Base-by-base conservation (phyloP, 768 basidiomycete species). In the Serpula lacrymans region DNA sequence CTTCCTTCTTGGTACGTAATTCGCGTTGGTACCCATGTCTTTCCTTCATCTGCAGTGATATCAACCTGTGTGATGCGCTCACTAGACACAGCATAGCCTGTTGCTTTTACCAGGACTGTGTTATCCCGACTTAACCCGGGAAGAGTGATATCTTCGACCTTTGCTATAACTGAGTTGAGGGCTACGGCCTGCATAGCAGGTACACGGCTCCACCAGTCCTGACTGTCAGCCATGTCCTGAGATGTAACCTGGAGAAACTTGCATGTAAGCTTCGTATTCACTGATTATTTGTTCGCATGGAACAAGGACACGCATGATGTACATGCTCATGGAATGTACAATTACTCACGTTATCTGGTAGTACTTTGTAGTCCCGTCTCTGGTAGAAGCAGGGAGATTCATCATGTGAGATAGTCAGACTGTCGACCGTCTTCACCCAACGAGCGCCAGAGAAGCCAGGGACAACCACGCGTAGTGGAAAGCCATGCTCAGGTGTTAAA, bases 341-440 rank as follows among this genome's bases (percentile, higher is more conserved):
- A 28, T 18, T 27, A 55, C 68, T 33, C 49, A 76, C 74, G 33
- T 64, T 51, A 10, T 78, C 71, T 5, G 80, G 78, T 13, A 81
- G 57, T 39, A 84, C 60, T 47, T 78, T 84, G 60, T 86, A 88
- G 55, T 86, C 84, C 3, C 69, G 70, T 55, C 84, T 80, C 47
- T 85, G 82, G 52, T 84, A 86, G 58, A 77, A 84, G 53, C 81
- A 83, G 22, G 73, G 69, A 2, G 81, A 82, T 59, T 86, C 82
- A 6, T 42, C 24, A 2, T 37, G 48, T 4, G 79, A 74, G 42
- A 84, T 52, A 20, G 68, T 60, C 49, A 85, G 77, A 1, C 66
- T 75, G 50, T 83, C 79, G 0, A 84, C 65, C 84, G 84, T 86
- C 65, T 87, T 85, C 6, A 84, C 82, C 80, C 82, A 84, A 9